Conservation (phyloP, 495 filamentous ascomycete genomes). For the Aspergillus conjunctus region DNA sequence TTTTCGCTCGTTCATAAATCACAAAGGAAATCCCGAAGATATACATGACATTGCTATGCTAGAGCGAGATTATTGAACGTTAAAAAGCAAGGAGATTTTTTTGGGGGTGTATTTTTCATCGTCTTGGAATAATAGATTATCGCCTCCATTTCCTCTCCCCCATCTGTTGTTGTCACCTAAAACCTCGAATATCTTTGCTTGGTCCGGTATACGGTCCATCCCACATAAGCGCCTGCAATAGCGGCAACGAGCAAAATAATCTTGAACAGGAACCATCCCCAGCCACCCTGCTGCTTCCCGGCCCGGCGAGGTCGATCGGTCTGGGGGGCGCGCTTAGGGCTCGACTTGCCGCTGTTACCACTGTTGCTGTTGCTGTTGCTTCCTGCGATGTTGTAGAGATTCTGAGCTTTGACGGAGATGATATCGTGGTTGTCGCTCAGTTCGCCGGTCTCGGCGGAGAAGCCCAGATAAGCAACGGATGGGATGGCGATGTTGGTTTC, state of each 20-base stretch:
- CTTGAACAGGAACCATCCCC: slow-evolving; percentile 94
- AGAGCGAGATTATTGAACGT: slow-evolving; percentile 15
- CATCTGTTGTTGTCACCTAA: slow-evolving; percentile 36
- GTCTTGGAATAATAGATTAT: not conserved
- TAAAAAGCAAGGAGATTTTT: not conserved
- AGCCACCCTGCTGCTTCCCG: slow-evolving; percentile 61
- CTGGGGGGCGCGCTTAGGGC: slow-evolving; percentile 36
- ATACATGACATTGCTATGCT: slow-evolving; percentile 28
- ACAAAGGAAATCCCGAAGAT: slow-evolving; percentile 21
- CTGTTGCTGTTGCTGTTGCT: slow-evolving; percentile 43
- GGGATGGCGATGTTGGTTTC: slow-evolving; percentile 78
- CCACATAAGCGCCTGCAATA: slow-evolving; percentile 74
- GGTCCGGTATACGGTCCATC: slow-evolving; percentile 78
- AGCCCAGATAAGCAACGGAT: slow-evolving; percentile 89
- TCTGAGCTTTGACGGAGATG: slow-evolving; percentile 82
- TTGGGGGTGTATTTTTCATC: slow-evolving; percentile 10
- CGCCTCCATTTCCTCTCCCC: slow-evolving; percentile 2
- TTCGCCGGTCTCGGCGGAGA: slow-evolving; percentile 95
- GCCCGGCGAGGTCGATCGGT: slow-evolving; percentile 37
- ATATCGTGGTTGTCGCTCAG: slow-evolving; percentile 98
- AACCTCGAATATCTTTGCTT: slow-evolving; percentile 78
- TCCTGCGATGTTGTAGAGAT: slow-evolving; percentile 72
- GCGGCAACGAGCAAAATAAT: slow-evolving; percentile 71
- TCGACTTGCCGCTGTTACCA: not conserved
- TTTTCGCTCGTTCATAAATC: slow-evolving; percentile 21